Evolutionary conservation across 495 filamentous ascomycete genomes (phyloP).

Genomic region (Daldinia vernicosa): DNA sequence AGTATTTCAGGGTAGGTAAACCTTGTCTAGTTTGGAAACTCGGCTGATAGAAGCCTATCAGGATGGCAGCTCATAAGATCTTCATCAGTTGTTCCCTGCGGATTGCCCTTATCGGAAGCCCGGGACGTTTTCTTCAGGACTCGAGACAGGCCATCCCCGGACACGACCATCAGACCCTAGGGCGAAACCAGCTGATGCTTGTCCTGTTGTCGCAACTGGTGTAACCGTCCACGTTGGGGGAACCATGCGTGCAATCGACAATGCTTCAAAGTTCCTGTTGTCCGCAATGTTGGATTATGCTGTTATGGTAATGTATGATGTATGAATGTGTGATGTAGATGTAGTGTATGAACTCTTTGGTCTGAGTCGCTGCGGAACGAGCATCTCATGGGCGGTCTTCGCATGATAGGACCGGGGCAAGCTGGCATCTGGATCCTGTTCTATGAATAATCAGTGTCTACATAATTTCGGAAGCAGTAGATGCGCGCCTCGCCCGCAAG

Average conservation of each 20-base stretch:
- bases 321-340: neutral
- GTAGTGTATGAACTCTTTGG: neutral
- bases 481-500: constrained; percentile 36
- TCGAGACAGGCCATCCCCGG: constrained; percentile 39
- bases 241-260: constrained; percentile 28
- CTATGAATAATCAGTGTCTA: constrained; percentile 41
- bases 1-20: constrained; percentile 14
- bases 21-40: constrained; percentile 22
- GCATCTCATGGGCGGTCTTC: constrained; percentile 25
- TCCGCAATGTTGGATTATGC: constrained; percentile 15
- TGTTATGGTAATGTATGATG: neutral
- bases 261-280: constrained; percentile 28
- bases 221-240: constrained; percentile 40
- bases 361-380: constrained; percentile 12
- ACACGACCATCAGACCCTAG: constrained; percentile 40
- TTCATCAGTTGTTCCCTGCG: constrained; percentile 36
- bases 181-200: constrained; percentile 45
- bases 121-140: constrained; percentile 34
- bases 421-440: constrained; percentile 41
- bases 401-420: constrained; percentile 20
- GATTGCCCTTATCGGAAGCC: constrained; percentile 42
- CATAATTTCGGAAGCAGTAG: constrained; percentile 29
- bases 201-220: constrained; percentile 44
- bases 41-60: constrained; percentile 43
- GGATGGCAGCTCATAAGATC: constrained; percentile 37